Evolutionary conservation across 2,329 filamentous ascomycete genomes (phyloP), one percentile per base, ranked within the genome.

Genomic region (Apiospora aurea): DNA sequence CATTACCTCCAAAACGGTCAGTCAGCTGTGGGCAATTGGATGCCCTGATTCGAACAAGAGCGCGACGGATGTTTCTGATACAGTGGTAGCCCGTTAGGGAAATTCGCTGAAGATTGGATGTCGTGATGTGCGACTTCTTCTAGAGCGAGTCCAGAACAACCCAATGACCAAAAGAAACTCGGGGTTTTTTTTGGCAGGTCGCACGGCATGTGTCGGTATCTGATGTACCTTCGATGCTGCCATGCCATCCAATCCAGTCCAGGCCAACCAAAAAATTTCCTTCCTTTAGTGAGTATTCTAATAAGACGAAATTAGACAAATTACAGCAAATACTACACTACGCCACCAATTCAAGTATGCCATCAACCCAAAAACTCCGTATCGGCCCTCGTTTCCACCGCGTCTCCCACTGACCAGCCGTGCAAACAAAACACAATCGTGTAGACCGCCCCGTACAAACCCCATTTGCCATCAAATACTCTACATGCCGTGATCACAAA

Each of bases 301-400:
- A 41, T 64, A 21, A 64, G 41, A 64, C 41, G 57, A 64, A 29
- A 64, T 64, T 41, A 64, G 29, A 51, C 41, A 41, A 64, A 64
- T 64, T 41, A 41, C 57, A 10, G 57, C 18, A 64, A 64, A n/a
- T 64, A 64, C 57, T 5, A 41, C 57, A 24, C 16, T 64, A 64
- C 57, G 21, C 57, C 21, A 64, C 57, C 34, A 38, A 18, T n/a
- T 64, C 21, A 21, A n/a, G 2, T n/a, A 64, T 41, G 3, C 34
- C 34, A 8, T 38, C 34, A 38, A 8, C 14, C 26, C 26, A 1
- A 29, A 29, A 29, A 29, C 26, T 29, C n/a, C 21, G 34, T 41
- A 10, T n/a, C 34, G 18, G 34, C 18, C 57, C 4, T 21, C 14
- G 21, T 34, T 61, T 21, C 53, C 29, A 61, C 53, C 53, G 53